Percentiles rank a stretch among this genome's conserved stretches.
Evolutionary conservation across 1,284 basidiomycete genomes (phyloP).

Genomic region (Trametes hirsuta): DNA sequence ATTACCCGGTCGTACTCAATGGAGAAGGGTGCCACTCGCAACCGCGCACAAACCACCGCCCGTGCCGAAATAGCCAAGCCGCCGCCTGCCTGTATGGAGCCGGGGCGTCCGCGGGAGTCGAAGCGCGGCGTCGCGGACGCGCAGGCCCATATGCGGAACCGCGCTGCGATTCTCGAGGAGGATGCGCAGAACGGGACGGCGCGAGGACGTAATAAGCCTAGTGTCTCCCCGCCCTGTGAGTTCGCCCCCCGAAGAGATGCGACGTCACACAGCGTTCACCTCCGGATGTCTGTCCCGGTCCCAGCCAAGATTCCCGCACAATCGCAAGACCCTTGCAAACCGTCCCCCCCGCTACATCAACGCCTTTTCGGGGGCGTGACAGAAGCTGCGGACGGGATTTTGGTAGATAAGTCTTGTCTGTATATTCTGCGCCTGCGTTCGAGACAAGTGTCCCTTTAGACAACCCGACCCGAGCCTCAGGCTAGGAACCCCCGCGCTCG

Average conservation of each 20-base stretch:
- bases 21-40: not conserved
- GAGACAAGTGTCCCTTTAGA: conserved; percentile 11
- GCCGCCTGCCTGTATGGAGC: not conserved
- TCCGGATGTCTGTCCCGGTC: not conserved
- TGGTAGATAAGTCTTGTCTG: conserved; percentile 14
- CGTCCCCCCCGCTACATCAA: not conserved
- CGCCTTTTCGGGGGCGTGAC: conserved; percentile 18
- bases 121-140: conserved; percentile 4
- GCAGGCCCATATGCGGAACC: not conserved
- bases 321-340: not conserved
- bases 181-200: conserved; percentile 4
- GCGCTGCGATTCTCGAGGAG: not conserved
- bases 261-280: not conserved
- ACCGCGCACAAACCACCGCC: not conserved
- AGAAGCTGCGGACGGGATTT: conserved; percentile 8
- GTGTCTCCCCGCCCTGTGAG: not conserved
- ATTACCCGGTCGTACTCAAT: conserved; percentile 8
- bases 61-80: not conserved
- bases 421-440: not conserved
- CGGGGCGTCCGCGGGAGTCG: conserved; percentile 3
- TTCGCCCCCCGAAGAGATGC: conserved; percentile 1
- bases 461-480: conserved; percentile 14
- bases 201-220: conserved; percentile 18
- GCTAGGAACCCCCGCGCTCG: conserved; percentile 14
- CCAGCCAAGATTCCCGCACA: not conserved